Base-by-base conservation (phyloP, 2,329 filamentous ascomycete species). In the Hirsutella rhossiliensis region DNA sequence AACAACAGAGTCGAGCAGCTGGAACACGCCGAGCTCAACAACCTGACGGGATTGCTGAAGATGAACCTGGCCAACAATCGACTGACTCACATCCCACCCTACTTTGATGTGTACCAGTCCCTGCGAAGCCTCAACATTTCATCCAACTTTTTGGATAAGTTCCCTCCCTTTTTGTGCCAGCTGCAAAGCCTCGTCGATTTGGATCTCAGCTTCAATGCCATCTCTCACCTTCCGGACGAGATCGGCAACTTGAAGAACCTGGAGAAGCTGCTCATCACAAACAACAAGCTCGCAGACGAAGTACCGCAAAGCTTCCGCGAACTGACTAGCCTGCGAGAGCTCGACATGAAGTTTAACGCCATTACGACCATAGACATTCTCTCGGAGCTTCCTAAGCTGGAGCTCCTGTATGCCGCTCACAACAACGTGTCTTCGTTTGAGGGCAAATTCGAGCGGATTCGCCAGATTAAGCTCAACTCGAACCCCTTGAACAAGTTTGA, bases 401-500 rank as follows among this genome's bases (percentile, higher is more conserved):
- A 98, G 63, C 84, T 87, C 49, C 68, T 97, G 20, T 84, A 87
- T 47, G 84, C 90, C 31, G 90, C 94, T 39, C 90, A 98, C 70
- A 98, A 98, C 61, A 77, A 78, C 40, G 84, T 98, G 40, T 94
- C 89, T 0, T 83, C 85, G 41, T 97, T 97, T 56, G 81, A 85
- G 49, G 89, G 89, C 36, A 80, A 79, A n/a, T 98, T 98, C 56
- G 75, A 85, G 39, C 84, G 82, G 51, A 76, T 98, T 19, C 80
- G 88, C 45, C 82, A 84, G 34, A 70, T 98, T 44, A 87, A 90
- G 56, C 71, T 98, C 49, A 95, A 98, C 60, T 89, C 92, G 48
- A 97, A 95, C 57, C 92, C 92, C 1, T 79, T 98, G 49, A 97
- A 92, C 15, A 87, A 88, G 49, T 98, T 98, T 52, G 87, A 94